These are phyloP conservation scores for Phytopythium cucurbitacearum DNA, from an alignment of 352 stramenopile genomes.

Conservation along the genomic window DNA sequence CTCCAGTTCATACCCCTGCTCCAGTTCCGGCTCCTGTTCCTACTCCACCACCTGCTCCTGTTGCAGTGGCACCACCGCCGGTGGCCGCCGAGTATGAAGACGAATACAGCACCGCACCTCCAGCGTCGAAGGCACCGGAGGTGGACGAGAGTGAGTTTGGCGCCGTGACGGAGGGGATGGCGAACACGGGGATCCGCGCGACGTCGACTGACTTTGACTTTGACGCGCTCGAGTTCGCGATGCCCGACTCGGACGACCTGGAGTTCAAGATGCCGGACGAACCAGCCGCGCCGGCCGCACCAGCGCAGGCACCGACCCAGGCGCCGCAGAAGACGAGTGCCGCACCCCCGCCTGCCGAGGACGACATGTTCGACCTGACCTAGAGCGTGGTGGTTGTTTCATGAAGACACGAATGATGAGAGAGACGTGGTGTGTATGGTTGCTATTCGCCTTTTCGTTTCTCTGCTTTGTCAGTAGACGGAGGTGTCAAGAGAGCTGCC, in stretches of 20 bases:
- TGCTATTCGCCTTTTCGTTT: too few species aligned
- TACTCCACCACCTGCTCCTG: neutral
- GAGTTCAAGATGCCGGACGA: constrained; percentile 25
- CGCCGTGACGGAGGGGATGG: neutral
- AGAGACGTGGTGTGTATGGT: neutral
- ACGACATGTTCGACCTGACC: constrained; percentile 74
- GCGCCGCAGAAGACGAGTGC: constrained; percentile 4
- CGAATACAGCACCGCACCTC: constrained; percentile 1
- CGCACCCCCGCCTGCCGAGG: constrained; percentile 13
- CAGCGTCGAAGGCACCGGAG: neutral
- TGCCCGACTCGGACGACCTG: constrained; percentile 30
- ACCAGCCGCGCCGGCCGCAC: constrained; percentile 12
- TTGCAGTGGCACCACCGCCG: neutral
- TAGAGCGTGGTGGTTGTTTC: constrained; percentile 17
- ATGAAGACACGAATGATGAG: constrained; percentile 2
- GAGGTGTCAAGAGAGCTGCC: constrained; percentile 21
- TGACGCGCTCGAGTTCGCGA: constrained; percentile 62
- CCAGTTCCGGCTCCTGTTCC: constrained; percentile 1
- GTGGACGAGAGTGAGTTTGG: neutral
- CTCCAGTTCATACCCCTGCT: neutral
- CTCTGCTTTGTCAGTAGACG: too few species aligned
- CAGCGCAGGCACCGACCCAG: constrained; percentile 15
- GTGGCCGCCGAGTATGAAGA: neutral
- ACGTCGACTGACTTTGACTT: constrained; percentile 54
- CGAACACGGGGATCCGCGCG: constrained; percentile 1